A percentile compares a stretch with the other conserved stretches of the same genome.
phyloP scores from a whole-genome alignment of 78 protist species.

The Dictyostelium capitatum region DNA sequence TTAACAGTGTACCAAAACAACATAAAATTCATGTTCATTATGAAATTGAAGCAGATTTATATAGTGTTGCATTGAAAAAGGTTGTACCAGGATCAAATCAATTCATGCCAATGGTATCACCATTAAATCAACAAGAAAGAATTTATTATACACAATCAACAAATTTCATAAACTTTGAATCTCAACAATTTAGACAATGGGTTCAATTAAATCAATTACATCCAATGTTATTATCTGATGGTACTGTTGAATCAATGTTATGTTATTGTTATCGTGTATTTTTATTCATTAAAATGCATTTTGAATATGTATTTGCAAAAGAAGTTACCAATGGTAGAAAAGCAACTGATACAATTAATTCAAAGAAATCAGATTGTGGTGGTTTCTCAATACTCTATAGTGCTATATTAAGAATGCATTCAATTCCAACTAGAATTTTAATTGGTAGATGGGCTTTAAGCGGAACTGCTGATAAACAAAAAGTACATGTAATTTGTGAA shows the following conservation, averaged over 20 bases:
- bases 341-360: constrained; percentile 50
- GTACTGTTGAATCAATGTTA: constrained; percentile 26
- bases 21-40: constrained; percentile 25
- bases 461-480: constrained; percentile 18
- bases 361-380: constrained; percentile 59
- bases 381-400: constrained; percentile 47
- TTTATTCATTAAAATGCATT: constrained; percentile 53
- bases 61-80: not conserved
- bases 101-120: constrained; percentile 9
- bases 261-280: constrained; percentile 56
- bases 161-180: constrained; percentile 18
- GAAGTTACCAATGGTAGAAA: constrained; percentile 58
- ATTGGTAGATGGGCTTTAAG: constrained; percentile 64
- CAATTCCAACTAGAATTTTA: constrained; percentile 47
- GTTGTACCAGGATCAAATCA: not conserved
- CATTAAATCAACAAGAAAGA: constrained; percentile 19
- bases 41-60: constrained; percentile 69
- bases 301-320: constrained; percentile 55
- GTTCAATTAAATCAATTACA: constrained; percentile 35
- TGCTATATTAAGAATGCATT: constrained; percentile 37
- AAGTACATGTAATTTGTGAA: constrained; percentile 65
- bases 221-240: constrained; percentile 33
- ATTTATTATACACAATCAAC: constrained; percentile 38
- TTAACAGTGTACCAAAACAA: not conserved
- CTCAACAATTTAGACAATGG: constrained; percentile 44